phyloP scores from a whole-genome alignment of 1,139 yeast genomes.

The Komagataea norvegica region DNA sequence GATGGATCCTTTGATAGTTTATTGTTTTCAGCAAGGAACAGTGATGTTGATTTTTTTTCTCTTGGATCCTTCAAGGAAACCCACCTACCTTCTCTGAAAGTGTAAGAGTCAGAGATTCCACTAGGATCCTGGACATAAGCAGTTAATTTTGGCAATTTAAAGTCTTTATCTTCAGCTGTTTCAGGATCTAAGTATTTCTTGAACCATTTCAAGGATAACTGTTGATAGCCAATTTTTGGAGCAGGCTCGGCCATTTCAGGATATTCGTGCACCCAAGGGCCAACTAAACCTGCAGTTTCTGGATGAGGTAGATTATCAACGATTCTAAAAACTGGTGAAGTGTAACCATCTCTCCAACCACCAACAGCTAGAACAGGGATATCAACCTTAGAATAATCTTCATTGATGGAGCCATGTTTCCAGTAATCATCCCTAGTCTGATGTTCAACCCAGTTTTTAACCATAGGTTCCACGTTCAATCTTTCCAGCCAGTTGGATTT shows the following conservation, averaged over 20 bases:
- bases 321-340: conserved; percentile 38
- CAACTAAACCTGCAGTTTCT: conserved; percentile 31
- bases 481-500: conserved; percentile 36
- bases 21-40: conserved; percentile 14
- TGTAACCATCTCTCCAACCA: conserved; percentile 43
- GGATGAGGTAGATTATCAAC: conserved; percentile 34
- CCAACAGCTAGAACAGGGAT: conserved; percentile 40
- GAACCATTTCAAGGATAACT: conserved; percentile 37
- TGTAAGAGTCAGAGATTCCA: conserved; percentile 31
- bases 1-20: conserved; percentile 4
- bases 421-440: conserved; percentile 39
- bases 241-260: conserved; percentile 42
- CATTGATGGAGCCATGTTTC: conserved; percentile 41
- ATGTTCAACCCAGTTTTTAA: conserved; percentile 36
- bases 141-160: conserved; percentile 32
- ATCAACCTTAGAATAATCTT: conserved; percentile 34
- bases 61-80: conserved; percentile 24
- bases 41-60: conserved; percentile 11
- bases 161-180: conserved; percentile 17
- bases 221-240: conserved; percentile 39
- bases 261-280: conserved; percentile 44
- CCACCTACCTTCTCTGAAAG: conserved; percentile 36
- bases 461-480: conserved; percentile 34
- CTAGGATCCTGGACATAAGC: conserved; percentile 39
- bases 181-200: conserved; percentile 31